phyloP scores from a whole-genome alignment of 2,329 filamentous ascomycete species.

The Eurotiales sp. region DNA sequence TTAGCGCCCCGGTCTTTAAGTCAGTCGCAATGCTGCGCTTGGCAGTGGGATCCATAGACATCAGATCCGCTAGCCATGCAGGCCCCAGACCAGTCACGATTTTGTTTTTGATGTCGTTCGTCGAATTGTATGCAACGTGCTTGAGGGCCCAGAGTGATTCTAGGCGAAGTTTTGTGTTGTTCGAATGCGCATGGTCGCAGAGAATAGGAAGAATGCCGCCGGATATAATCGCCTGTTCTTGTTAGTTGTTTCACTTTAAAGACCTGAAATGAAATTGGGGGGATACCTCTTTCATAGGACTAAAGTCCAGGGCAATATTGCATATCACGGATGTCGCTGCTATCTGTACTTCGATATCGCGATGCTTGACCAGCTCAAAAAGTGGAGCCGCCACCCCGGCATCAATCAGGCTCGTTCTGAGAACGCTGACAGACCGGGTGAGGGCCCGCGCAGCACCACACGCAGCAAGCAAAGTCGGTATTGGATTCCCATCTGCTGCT shows the following conservation, averaged over 20 bases:
- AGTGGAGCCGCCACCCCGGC: slow-evolving; percentile 75
- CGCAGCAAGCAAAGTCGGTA: slow-evolving; percentile 74
- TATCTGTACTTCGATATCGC: slow-evolving; percentile 74
- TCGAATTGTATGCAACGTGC: slow-evolving; percentile 73
- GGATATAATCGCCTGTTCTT: slow-evolving; percentile 62
- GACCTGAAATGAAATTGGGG: slow-evolving; percentile 18
- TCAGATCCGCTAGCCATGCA: slow-evolving; percentile 75
- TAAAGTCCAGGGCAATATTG: slow-evolving; percentile 84
- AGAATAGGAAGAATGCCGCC: slow-evolving; percentile 71
- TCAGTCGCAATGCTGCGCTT: slow-evolving; percentile 31
- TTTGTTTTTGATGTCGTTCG: slow-evolving; percentile 68
- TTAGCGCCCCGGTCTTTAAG: slow-evolving; percentile 28
- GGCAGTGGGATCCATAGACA: slow-evolving; percentile 54
- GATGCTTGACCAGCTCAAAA: slow-evolving; percentile 69
- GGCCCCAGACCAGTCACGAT: slow-evolving; percentile 74
- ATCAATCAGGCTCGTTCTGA: slow-evolving; percentile 85
- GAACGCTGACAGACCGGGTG: slow-evolving; percentile 75
- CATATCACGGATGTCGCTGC: slow-evolving; percentile 80
- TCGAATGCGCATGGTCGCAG: slow-evolving; percentile 79
- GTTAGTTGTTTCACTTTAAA: not conserved
- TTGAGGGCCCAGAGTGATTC: slow-evolving; percentile 94
- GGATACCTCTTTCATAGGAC: slow-evolving; percentile 85
- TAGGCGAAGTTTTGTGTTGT: slow-evolving; percentile 71
- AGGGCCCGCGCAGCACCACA: slow-evolving; percentile 78
- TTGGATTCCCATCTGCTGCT: slow-evolving; percentile 69